phyloP scores from a whole-genome alignment of 208 protist species.

The Crithidia expoeki region DNA sequence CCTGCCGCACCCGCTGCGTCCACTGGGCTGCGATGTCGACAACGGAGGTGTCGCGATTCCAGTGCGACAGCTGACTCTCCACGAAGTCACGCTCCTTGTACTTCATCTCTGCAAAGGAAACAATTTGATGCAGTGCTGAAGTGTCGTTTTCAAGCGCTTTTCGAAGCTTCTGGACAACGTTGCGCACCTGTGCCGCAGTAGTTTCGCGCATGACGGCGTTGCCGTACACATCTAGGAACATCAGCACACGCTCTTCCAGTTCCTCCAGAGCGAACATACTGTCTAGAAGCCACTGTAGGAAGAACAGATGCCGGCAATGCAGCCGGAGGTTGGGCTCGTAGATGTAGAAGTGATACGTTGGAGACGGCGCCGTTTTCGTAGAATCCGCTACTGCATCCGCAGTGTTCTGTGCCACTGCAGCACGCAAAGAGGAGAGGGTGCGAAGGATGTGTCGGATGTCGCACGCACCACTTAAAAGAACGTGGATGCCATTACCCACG shows the following conservation, averaged over 20 bases:
- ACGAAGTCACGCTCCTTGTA: constrained; percentile 87
- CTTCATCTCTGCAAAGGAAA: constrained; percentile 84
- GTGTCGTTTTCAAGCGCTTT: constrained; percentile 42
- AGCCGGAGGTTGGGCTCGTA: constrained; percentile 90
- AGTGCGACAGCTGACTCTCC: constrained; percentile 82
- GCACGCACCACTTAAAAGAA: constrained; percentile 75
- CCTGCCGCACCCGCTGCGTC: constrained; percentile 69
- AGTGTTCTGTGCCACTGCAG: constrained; percentile 21
- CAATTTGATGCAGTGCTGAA: constrained; percentile 38
- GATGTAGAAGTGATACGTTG: constrained; percentile 81
- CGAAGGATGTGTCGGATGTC: constrained; percentile 89
- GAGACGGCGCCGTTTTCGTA: background rate
- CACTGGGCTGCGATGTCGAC: constrained; percentile 69
- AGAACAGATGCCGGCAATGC: constrained; percentile 89
- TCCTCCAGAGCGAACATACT: constrained; percentile 86
- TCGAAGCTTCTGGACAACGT: constrained; percentile 68
- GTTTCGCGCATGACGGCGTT: constrained; percentile 81
- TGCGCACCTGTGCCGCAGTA: constrained; percentile 72
- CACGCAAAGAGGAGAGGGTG: constrained; percentile 69
- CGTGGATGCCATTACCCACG: constrained; percentile 24
- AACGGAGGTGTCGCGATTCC: constrained; percentile 62
- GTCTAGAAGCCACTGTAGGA: constrained; percentile 91
- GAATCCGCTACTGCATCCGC: background rate
- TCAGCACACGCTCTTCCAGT: constrained; percentile 89
- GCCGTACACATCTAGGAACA: constrained; percentile 90